Base-by-base conservation (phyloP, 2,329 filamentous ascomycete genomes). In the Chrysosporium keratinophilum region DNA sequence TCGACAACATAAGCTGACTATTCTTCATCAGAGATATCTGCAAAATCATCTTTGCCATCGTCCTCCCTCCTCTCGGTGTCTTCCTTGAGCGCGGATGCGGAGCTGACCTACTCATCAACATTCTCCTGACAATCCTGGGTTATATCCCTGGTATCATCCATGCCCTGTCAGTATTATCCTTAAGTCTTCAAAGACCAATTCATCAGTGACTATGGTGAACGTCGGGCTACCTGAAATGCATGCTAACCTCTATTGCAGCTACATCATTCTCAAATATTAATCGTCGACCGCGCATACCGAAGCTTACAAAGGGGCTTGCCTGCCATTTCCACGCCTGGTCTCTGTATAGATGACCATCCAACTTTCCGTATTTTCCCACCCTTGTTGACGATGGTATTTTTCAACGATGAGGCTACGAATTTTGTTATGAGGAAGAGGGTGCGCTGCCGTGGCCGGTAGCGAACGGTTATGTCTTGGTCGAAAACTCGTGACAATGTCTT, bases 21-120 rank as follows among this genome's bases (percentile, higher is more conserved):
- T 42, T 48, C 11, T 44, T 33, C 45, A 43, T 35, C 64, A 85
- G 83, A 69, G 83, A 87, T 69, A 82, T 87, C 74, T 83, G 82
- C 81, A 87, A 87, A 76, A 85, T 87, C 78, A 80, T 95, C 74
- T 79, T 95, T 75, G 89, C 89, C 77, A 77, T 95, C 77, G 76
- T 95, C 75, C 82, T 95, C 61, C 89, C 89, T 54, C 89, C 89
- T 69, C 75, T 95, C 54, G 89, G 89, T 76, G 89, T 95, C 70
- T 93, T 95, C 80, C 86, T 95, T 63, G 89, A 95, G 84, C 83
- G 85, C 63, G 89, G 89, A 65, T 95, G 89, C 75, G 84, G 84
- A 68, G 82, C 84, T 62, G 87, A 95, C 69, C 77, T 95, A 66
- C 77, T 91, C 73, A 94, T 95, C 81, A 95, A 94, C 83, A 87